Conservation (phyloP, 495 filamentous ascomycete species). For the Ascobolus immersus region DNA sequence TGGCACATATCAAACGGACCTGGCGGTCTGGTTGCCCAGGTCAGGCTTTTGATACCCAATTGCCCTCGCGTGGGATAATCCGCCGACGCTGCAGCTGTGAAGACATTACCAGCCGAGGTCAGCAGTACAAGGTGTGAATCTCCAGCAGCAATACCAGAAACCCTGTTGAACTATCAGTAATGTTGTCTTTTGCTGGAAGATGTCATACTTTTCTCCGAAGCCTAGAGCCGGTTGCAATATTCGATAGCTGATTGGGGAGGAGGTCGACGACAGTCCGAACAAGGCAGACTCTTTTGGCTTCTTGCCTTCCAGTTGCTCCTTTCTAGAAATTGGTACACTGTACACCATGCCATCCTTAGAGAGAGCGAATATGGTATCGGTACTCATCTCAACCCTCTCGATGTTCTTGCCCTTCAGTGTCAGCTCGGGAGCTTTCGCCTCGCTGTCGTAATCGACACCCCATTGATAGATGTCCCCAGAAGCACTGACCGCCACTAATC, state of each 20-base stretch:
- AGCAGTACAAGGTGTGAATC: constrained; percentile 65
- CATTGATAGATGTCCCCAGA: constrained; percentile 79
- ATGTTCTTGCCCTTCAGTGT: constrained; percentile 69
- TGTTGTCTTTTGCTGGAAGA: neutral
- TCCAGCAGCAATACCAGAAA: constrained; percentile 47
- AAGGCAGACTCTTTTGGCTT: constrained; percentile 41
- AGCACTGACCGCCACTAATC: constrained; percentile 44
- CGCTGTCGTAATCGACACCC: constrained; percentile 48
- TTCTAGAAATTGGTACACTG: constrained; percentile 50
- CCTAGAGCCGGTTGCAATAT: constrained; percentile 37
- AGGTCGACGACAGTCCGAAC: constrained; percentile 44
- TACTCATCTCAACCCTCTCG: constrained; percentile 40
- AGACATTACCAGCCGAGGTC: constrained; percentile 65
- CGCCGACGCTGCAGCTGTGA: constrained; percentile 54
- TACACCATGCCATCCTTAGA: constrained; percentile 58
- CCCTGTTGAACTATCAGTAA: constrained; percentile 5
- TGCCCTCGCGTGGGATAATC: constrained; percentile 63
- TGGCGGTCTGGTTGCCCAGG: constrained; percentile 47
- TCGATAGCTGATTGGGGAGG: constrained; percentile 42
- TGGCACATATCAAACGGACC: constrained; percentile 52
- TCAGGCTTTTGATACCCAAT: constrained; percentile 59
- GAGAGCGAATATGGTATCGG: constrained; percentile 61
- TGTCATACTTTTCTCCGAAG: constrained; percentile 37
- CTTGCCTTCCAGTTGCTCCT: constrained; percentile 36
- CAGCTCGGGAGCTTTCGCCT: constrained; percentile 29